Evolutionary conservation across 768 basidiomycete genomes (phyloP), one percentile per base, ranked within the genome.

Genomic region (Tremella fuciformis): DNA sequence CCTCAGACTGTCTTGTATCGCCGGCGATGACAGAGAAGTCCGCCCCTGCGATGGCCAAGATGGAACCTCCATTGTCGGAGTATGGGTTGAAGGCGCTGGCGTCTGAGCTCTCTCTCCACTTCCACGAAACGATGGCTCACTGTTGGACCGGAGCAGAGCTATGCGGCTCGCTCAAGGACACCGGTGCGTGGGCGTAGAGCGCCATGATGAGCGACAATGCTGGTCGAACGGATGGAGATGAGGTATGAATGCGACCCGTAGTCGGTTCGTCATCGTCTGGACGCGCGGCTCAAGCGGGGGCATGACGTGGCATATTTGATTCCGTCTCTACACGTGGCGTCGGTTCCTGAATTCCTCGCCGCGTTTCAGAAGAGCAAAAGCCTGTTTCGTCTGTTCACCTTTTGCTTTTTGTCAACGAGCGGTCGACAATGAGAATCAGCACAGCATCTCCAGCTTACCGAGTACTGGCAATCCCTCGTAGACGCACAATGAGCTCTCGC

Each of bases 11-110:
- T 57, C 94, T 81, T 44, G 94, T 99, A 79, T 99, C 94, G 52
- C 92, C 90, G 4, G 96, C 93, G 70, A 97, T 88, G 75, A 98
- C 91, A 60, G 84, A 84, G 77, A 98, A 98, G 77, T 92, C 89
- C 46, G 85, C 83, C 53, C 94, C 96, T 3, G 93, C 91, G 74
- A 98, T 89, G 42, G 79, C 78, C 46, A 99, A 85, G 79, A 97
- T 94, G 18, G 93, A 92, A 24, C 96, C 94, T 26, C 94, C 94
- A 68, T 97, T 97, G 67, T 91, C 85, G 1, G 86, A 82, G 83
- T 96, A 94, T 0, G 91, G 91, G 71, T 89, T 86, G 80, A 94
- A 93, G 39, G n/a, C 29, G 42, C 26, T 56, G 42, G 24, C 54
- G 21, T 11, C 41, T 53, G 19, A 42, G 49, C 22, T 19, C 6